Percentiles rank a stretch among this genome's conserved stretches.
Evolutionary conservation across 169 alveolate species (phyloP).

Genomic region (Theileria equi): DNA sequence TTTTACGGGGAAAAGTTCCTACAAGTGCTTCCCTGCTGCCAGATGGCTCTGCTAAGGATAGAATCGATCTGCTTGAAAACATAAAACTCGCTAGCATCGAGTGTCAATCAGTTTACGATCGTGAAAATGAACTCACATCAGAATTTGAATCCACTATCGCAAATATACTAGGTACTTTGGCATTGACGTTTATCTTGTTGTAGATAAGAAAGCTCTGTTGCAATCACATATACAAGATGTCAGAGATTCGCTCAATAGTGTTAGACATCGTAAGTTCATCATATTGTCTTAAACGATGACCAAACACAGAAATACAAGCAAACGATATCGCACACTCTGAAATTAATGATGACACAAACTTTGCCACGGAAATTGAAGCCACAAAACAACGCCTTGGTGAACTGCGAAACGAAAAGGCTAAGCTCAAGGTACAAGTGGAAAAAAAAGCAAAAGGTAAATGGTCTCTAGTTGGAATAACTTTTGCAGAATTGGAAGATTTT

Average conservation of each 20-base stretch:
- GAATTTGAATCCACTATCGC: neutral
- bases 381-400: neutral
- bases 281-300: neutral
- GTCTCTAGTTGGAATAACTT: neutral
- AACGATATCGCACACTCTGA: constrained; percentile 8
- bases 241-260: neutral
- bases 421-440: neutral
- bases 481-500: neutral
- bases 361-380: constrained; percentile 12
- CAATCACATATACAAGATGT: constrained; percentile 7
- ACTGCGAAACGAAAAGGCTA: constrained; percentile 9
- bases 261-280: neutral
- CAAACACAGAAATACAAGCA: constrained; percentile 19
- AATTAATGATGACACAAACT: constrained; percentile 4
- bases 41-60: neutral
- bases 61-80: neutral
- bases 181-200: neutral
- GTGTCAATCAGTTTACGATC: neutral
- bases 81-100: neutral
- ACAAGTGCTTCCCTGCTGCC: neutral
- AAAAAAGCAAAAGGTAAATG: constrained; percentile 23
- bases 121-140: neutral
- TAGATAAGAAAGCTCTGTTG: constrained; percentile 12
- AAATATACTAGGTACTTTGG: constrained; percentile 5
- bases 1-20: neutral